Evolutionary conservation across 1,139 yeast species (phyloP), one percentile per base, ranked within the genome.

Genomic region (Lodderomyces elongisporus): DNA sequence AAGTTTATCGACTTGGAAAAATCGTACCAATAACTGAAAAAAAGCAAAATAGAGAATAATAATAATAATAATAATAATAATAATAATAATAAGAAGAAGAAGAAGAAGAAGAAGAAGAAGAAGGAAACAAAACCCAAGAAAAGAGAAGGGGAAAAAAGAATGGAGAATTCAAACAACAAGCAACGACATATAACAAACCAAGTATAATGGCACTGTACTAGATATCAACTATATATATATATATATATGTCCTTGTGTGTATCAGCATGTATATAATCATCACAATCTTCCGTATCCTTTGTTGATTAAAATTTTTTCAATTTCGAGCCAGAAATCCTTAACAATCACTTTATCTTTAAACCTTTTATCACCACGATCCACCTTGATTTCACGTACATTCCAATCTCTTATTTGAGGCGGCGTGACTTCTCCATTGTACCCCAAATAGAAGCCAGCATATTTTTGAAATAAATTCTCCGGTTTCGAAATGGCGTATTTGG

Each of bases 311-410:
- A 76, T 70, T 52, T 66, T 78, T 45, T 83, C 91, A 36, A 83
- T 58, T 24, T 73, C 74, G 29, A 77, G 79, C 98, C 98, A 91
- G 48, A 91, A 77, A 39, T 74, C 75, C 51, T 85, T 87, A 21
- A 81, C 83, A 17, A 85, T 81, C 68, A 89, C 94, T 41, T 87
- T 75, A 56, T 91, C 98, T 50, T 84, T 79, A 61, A 89, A 91
- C 46, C 98, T 69, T 52, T 79, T 84, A 33, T 75, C 79, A 14
- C 67, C 67, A 48, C 94, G 78, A 51, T 91, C 97, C 9, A 93
- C 69, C 33, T 74, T 74, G 35, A 89, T 73, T 31, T 77, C 77
- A 42, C 77, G 76, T 7, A 91, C 94, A 53, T 91, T 91, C 98
- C 98, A 91, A 37, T 81, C 84, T 41, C 73, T 71, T 27, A 89